Evolutionary conservation across 495 filamentous ascomycete genomes (phyloP), one percentile per base, ranked within the genome.

Genomic region (Platismatia glauca): DNA sequence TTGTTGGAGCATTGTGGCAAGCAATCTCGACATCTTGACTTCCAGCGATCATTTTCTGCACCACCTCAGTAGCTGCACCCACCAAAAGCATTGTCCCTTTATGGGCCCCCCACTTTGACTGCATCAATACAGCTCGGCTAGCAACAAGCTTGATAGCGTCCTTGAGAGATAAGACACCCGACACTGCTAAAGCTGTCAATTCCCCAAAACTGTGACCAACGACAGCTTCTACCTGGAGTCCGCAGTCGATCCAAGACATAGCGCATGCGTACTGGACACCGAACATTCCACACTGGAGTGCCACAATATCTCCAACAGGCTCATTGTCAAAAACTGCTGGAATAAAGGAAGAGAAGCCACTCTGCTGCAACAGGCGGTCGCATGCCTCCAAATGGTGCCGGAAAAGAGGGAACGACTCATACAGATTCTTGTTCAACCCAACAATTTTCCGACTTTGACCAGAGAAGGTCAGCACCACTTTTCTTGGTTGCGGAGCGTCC

Each of bases 191-290:
- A 35, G 88, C 88, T 35, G 88, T 86, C 71, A 89, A 91, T 73
- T 91, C 89, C 59, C 88, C 89, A 27, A 80, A 60, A 69, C 87
- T 89, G 74, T 91, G 88, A 56, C 88, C 88, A 55, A 90, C 73
- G 9, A 90, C 87, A 31, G 79, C 84, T 63, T 76, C 77, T 18
- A 88, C 87, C 34, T 74, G 79, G 67, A 91, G 76, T 53, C 86
- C 87, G 81, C 85, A 89, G 33, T 79, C 74, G 0, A 82, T 78
- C 80, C 80, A 84, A 9, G 66, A 48, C 34, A 64, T 72, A 2
- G 80, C 78, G 50, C 64, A 74, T 3, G 79, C 66, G 58, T 83
- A 82, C 61, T 4, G 84, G 84, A 27, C 61, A 69, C 86, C 86
- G 89, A 55, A 89, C 83, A 79, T 66, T 4, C 65, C 57, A 12